Evolutionary conservation across 2,329 filamentous ascomycete genomes (phyloP), one percentile per base, ranked within the genome.

Genomic region (Aspergillus fumigatiaffinis): DNA sequence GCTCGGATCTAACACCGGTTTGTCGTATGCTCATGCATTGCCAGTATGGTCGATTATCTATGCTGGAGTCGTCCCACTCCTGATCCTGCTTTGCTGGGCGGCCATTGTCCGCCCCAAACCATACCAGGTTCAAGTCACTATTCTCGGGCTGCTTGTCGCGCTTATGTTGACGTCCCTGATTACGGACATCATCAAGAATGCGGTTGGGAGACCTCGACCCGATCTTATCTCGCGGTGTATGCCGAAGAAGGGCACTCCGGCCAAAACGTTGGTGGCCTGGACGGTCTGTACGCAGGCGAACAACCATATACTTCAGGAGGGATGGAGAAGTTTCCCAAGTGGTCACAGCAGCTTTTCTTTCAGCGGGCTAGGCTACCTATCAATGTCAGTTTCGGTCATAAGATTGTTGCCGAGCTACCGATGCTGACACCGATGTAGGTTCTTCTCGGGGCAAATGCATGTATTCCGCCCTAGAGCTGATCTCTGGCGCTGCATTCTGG

Each of bases 111-210:
- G 84, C 50, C 85, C 90, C 0, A 82, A 84, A 5, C 74, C 82
- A 8, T 90, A 95, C 73, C 95, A 96, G 72, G 84, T 89, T 58
- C 92, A 97, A 76, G 89, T 92, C 62, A 89, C 91, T 0, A 78
- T 96, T 53, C 84, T 99, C 1, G 90, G 91, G 23, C 86, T 97
- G 59, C 78, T 87, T 52, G 91, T 93, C 67, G 84, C 87, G 62
- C 75, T 97, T 26, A 80, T 91, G 64, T 81, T 96, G 51, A 88
- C 91, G 0, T 84, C 86, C 5, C 89, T 97, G 72, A 79, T 97
- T 47, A 97, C 94, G 48, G 92, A 97, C 71, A 78, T 93, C 28
- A 82, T 97, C 70, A 99, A 99, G 76, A 96, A 96, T 70, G 84
- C 89, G 9, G 89, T 93, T 26, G 91, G 91, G 8, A 79, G 91